Base-by-base conservation (phyloP, 768 basidiomycete species). In the Auriscalpium microsporum region DNA sequence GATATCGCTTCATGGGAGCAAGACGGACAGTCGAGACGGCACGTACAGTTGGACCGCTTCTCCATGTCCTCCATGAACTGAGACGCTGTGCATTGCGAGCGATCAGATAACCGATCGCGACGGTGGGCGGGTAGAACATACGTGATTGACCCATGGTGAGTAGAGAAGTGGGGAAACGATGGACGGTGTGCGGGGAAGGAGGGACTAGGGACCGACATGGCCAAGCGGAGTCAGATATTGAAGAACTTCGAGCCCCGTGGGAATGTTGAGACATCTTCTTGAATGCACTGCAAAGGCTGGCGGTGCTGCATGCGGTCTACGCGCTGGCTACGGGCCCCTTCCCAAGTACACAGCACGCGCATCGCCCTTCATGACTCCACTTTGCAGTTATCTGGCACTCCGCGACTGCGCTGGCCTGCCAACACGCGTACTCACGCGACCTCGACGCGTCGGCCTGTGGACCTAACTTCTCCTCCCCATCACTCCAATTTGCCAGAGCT, bases 11-110 rank as follows among this genome's bases (percentile, higher is more conserved):
- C 40, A 54, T 33, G 38, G 19, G 42, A 33, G 21, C 21, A 16
- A n/a, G 10, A 17, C 10, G 6, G 6, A 28, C 28, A 7, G 34
- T 33, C 48, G 13, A 19, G 35, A 8, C 4, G 35, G 34, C 44
- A 83, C 92, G 67, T 64, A 99, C 96, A 99, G 72, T 99, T 99
- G 68, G 96, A 94, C 66, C 84, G 85, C 80, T 81, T 87, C 76
- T 94, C 87, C 88, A 98, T 93, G 73, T 97, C 93, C 78, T 91
- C 89, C 85, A 97, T 92, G 63, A 97, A 94, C 72, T 94, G 90
- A 52, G 93, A 95, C 62, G 79, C 90, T 91, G 57, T 40, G 59
- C 47, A 48, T 23, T 52, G 23, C 46, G 53, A 54, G n/a, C 42
- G 47, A 49, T 23, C 33, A 21, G 8, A 48, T 59, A 10, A 53